A percentile compares a stretch with the other conserved stretches of the same genome.
Conservation (phyloP, 2,329 filamentous ascomycete genomes). For the Ilyonectria robusta region DNA sequence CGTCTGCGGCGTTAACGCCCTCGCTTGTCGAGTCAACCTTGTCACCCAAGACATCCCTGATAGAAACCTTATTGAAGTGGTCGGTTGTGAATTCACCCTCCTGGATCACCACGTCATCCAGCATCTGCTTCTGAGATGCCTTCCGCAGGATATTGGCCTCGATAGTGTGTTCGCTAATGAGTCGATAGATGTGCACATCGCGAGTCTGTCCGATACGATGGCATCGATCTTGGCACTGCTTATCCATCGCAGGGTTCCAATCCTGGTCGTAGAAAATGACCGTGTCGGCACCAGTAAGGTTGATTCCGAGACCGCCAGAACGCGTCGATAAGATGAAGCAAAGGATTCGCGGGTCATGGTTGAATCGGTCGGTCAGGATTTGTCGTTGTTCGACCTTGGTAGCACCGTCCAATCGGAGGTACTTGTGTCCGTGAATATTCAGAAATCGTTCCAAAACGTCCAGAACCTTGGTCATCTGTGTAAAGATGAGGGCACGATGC, state of each 20-base stretch:
- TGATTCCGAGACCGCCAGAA: constrained; percentile 95
- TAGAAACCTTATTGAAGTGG: constrained; percentile 87
- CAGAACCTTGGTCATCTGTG: constrained; percentile 98
- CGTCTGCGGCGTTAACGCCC: constrained; percentile 79
- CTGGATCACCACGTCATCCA: constrained; percentile 98
- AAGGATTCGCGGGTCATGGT: constrained; percentile 91
- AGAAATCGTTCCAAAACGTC: constrained; percentile 98
- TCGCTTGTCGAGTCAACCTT: constrained; percentile 64
- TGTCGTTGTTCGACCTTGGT: constrained; percentile 97
- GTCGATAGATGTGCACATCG: constrained; percentile 97
- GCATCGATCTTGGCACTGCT: constrained; percentile 97
- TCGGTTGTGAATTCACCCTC: constrained; percentile 98
- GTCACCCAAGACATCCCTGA: constrained; percentile 77
- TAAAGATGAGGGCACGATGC: constrained; percentile 97
- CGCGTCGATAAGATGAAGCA: constrained; percentile 96
- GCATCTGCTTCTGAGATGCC: constrained; percentile 96
- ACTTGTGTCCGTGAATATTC: constrained; percentile 97
- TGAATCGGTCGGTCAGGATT: constrained; percentile 96
- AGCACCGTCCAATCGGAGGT: constrained; percentile 94
- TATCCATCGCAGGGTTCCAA: constrained; percentile 99
- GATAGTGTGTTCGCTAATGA: constrained; percentile 94
- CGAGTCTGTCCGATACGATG: constrained; percentile 98
- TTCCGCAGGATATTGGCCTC: constrained; percentile 98
- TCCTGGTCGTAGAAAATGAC: constrained; percentile 99
- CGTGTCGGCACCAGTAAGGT: constrained; percentile 94